Evolutionary conservation across 768 basidiomycete species (phyloP).

Genomic region (Termitomyces sp.): DNA sequence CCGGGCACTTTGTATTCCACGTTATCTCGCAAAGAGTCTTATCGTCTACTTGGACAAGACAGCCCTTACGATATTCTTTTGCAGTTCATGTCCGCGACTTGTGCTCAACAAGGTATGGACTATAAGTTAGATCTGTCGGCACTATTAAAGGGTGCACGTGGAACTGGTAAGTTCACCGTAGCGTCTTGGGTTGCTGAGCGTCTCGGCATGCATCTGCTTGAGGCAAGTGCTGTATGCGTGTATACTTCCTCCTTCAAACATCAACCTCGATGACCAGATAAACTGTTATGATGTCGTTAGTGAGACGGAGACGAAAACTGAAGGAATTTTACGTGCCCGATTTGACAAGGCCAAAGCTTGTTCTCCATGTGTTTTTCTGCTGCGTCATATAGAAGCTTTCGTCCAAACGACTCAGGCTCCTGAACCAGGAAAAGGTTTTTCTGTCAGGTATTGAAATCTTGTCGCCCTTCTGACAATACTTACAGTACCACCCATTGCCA

Average conservation of each 20-base stretch:
- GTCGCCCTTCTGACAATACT: not conserved
- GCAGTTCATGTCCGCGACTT: constrained; percentile 55
- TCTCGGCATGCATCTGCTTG: constrained; percentile 74
- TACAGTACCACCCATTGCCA: constrained; percentile 55
- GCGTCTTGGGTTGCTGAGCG: constrained; percentile 49
- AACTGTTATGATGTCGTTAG: constrained; percentile 82
- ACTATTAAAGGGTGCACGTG: constrained; percentile 73
- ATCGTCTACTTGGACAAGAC: constrained; percentile 23
- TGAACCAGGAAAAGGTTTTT: constrained; percentile 62
- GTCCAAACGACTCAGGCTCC: constrained; percentile 58
- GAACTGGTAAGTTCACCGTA: constrained; percentile 74
- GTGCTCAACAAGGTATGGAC: constrained; percentile 48
- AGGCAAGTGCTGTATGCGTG: constrained; percentile 48
- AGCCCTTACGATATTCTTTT: constrained; percentile 43
- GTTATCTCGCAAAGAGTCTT: constrained; percentile 15
- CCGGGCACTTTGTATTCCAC: constrained; percentile 20
- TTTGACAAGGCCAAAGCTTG: constrained; percentile 75
- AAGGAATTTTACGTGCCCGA: constrained; percentile 62
- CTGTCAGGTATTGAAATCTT: not conserved
- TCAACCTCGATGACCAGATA: constrained; percentile 41
- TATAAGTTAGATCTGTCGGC: constrained; percentile 66
- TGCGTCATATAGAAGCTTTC: constrained; percentile 80
- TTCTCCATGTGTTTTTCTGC: constrained; percentile 79
- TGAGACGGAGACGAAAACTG: constrained; percentile 72
- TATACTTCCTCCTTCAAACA: not conserved